Percentiles rank a stretch among this genome's conserved stretches.
Conservation (phyloP, 2,329 filamentous ascomycete genomes). For the Myriosclerotinia duriaeana region DNA sequence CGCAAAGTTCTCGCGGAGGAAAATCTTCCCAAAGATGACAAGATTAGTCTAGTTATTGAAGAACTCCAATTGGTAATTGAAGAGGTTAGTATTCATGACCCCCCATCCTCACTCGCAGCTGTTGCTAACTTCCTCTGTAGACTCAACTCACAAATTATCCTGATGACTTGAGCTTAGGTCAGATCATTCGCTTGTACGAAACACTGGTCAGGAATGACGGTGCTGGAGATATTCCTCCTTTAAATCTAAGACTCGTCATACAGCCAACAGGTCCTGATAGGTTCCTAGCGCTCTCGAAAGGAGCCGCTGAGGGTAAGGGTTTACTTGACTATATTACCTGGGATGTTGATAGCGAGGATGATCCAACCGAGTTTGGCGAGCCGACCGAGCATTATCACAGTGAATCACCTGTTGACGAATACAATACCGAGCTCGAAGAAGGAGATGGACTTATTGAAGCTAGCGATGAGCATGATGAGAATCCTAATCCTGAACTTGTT, state of each 20-base stretch:
- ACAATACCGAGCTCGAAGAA: not conserved
- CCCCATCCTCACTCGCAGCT: conserved; percentile 1
- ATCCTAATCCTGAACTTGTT: not conserved
- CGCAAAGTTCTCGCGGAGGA: conserved; percentile 52
- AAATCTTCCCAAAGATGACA: conserved; percentile 55
- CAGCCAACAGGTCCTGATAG: conserved; percentile 55
- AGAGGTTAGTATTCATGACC: conserved; percentile 50
- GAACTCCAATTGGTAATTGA: conserved; percentile 55
- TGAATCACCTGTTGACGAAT: conserved; percentile 10
- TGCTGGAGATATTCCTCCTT: conserved; percentile 50
- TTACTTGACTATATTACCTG: conserved; percentile 35
- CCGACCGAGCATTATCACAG: conserved; percentile 17
- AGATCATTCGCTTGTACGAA: conserved; percentile 60
- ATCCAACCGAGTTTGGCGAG: conserved; percentile 28
- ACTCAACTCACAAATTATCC: conserved; percentile 50
- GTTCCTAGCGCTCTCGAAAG: conserved; percentile 51
- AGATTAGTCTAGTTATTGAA: conserved; percentile 56
- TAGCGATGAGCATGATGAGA: not conserved
- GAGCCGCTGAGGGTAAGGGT: conserved; percentile 57
- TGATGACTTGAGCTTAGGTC: conserved; percentile 51
- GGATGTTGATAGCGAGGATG: conserved; percentile 33
- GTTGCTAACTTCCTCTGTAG: conserved; percentile 36
- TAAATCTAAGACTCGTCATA: conserved; percentile 57
- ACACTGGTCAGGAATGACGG: conserved; percentile 60
- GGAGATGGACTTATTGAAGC: not conserved